Evolutionary conservation across 768 basidiomycete genomes (phyloP).

Genomic region (Agrocybe praecox): DNA sequence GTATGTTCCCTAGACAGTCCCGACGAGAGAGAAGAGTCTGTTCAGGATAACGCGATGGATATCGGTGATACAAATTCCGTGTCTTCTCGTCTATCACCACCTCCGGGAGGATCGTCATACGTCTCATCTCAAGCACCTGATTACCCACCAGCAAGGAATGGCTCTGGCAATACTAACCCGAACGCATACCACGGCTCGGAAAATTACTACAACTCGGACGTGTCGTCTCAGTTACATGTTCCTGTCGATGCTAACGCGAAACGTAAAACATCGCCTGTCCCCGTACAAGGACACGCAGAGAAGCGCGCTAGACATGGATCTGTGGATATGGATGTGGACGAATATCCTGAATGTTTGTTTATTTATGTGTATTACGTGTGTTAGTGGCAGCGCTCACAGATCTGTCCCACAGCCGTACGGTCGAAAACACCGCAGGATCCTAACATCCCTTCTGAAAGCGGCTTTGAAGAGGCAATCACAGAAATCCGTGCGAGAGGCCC

Average conservation of each 20-base stretch:
- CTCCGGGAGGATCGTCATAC: constrained; percentile 1
- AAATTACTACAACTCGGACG: neutral
- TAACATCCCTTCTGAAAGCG: constrained; percentile 7
- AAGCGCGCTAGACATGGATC: constrained; percentile 61
- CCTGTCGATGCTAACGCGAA: constrained; percentile 34
- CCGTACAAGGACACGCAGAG: constrained; percentile 54
- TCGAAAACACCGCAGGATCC: constrained; percentile 14
- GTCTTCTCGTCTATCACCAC: constrained; percentile 4
- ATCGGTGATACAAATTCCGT: constrained; percentile 9
- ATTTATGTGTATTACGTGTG: neutral
- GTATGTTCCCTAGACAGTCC: constrained; percentile 60
- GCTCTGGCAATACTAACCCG: constrained; percentile 5
- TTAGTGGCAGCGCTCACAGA: neutral
- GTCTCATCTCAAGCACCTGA: constrained; percentile 16
- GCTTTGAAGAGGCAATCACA: constrained; percentile 26
- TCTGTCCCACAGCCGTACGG: constrained; percentile 11
- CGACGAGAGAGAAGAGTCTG: constrained; percentile 23
- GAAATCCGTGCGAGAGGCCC: constrained; percentile 42
- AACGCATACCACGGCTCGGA: constrained; percentile 2
- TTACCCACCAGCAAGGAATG: constrained; percentile 11
- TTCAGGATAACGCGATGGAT: constrained; percentile 21
- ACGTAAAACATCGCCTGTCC: constrained; percentile 55
- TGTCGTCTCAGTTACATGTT: constrained; percentile 10
- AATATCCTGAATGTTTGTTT: constrained; percentile 30
- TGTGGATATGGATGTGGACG: constrained; percentile 52